Conservation (phyloP, 2,329 filamentous ascomycete genomes). For the Coleophoma eucalyptorum region DNA sequence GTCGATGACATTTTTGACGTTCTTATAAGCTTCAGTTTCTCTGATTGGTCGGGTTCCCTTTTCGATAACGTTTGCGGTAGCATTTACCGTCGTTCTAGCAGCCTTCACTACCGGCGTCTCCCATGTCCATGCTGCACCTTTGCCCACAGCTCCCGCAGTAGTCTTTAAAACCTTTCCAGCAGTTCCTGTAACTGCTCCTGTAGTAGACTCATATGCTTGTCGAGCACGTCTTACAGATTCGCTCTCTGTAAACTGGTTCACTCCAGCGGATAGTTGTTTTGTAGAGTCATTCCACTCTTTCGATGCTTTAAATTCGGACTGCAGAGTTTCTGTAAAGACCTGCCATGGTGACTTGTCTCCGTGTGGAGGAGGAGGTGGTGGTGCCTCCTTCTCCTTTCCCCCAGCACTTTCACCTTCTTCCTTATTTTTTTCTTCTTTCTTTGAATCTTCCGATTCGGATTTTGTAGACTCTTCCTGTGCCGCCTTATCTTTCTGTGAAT, state of each 20-base stretch:
- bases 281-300: conserved; percentile 99
- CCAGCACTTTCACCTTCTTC: conserved; percentile 1
- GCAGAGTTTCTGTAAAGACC: conserved; percentile 96
- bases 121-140: conserved; percentile 95
- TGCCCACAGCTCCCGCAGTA: conserved; percentile 82
- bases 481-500: conserved; percentile 16
- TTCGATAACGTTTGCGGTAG: conserved; percentile 82
- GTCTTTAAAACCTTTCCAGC: conserved; percentile 78
- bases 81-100: conserved; percentile 78
- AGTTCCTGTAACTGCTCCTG: conserved; percentile 75
- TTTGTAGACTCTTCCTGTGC: conserved; percentile 13
- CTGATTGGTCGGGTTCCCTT: conserved; percentile 93
- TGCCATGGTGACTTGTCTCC: conserved; percentile 99
- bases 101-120: conserved; percentile 92
- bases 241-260: conserved; percentile 89
- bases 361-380: conserved; percentile 87
- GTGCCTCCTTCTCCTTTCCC: conserved; percentile 33
- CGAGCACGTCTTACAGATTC: conserved; percentile 83
- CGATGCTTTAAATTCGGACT: conserved; percentile 89
- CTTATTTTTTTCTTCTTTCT: conserved; percentile 9
- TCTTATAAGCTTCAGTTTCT: conserved; percentile 91
- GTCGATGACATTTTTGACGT: conserved; percentile 92
- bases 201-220: conserved; percentile 82
- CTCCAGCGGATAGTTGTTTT: conserved; percentile 84
- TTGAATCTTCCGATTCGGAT: conserved; percentile 15